A percentile compares a stretch with the other conserved stretches of the same genome.
phyloP scores from a whole-genome alignment of 2,329 filamentous ascomycete species.

The Penicillium sp. region DNA sequence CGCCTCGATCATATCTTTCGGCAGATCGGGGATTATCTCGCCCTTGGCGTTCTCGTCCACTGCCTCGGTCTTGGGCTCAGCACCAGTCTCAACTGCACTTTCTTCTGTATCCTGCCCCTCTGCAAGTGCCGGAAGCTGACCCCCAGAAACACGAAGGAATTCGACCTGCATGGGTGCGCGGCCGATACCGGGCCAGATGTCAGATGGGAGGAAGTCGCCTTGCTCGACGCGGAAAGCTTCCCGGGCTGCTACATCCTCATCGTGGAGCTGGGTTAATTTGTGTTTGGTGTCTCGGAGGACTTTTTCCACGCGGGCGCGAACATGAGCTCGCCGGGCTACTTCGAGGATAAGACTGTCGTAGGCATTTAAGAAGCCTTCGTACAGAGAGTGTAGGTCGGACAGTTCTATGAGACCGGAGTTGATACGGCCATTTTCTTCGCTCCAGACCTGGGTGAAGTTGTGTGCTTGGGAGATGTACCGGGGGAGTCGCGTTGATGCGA shows the following conservation, averaged over 20 bases:
- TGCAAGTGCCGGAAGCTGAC: conserved; percentile 27
- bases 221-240: conserved; percentile 78
- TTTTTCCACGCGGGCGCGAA: conserved; percentile 70
- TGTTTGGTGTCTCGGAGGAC: conserved; percentile 76
- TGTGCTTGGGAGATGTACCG: conserved; percentile 49
- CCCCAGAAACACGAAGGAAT: conserved; percentile 38
- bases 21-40: conserved; percentile 44
- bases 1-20: conserved; percentile 43
- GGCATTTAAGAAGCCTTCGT: conserved; percentile 78
- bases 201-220: conserved; percentile 80
- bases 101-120: conserved; percentile 11
- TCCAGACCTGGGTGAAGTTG: conserved; percentile 60
- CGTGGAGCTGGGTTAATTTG: conserved; percentile 71
- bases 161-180: conserved; percentile 53
- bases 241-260: conserved; percentile 69
- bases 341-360: conserved; percentile 86
- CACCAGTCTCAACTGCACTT: conserved; percentile 4
- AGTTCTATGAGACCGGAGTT: conserved; percentile 70
- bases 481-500: conserved; percentile 62
- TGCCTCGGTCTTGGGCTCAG: conserved; percentile 3
- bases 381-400: conserved; percentile 73
- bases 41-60: conserved; percentile 23
- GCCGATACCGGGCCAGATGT: conserved; percentile 77
- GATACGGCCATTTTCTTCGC: conserved; percentile 69
- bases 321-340: conserved; percentile 68